Conservation (phyloP, 257 asterid genomes). For the Plantago ovata region DNA sequence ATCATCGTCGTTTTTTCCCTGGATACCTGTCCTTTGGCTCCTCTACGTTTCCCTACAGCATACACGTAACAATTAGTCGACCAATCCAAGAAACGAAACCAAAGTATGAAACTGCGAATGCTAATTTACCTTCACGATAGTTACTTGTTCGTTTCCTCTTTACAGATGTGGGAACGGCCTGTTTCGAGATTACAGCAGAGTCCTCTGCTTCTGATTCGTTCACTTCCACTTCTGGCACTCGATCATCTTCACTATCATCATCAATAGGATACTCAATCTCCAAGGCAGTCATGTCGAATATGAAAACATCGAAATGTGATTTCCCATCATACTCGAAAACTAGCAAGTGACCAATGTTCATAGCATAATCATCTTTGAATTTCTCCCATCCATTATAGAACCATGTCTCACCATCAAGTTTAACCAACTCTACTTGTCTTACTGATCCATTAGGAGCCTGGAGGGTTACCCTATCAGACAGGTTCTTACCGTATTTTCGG, state of each 20-base stretch:
- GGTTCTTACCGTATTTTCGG: conserved; percentile 13
- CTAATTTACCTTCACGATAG: neutral
- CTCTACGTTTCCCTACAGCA: neutral
- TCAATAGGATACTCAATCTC: too few species aligned
- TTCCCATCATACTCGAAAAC: conserved; percentile 23
- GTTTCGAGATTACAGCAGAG: neutral
- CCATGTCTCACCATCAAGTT: too few species aligned
- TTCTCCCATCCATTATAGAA: too few species aligned
- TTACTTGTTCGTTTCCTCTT: neutral
- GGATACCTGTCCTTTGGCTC: neutral
- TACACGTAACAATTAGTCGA: neutral
- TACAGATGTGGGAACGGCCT: neutral
- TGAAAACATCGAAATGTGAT: conserved; percentile 26
- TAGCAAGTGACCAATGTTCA: conserved; percentile 13
- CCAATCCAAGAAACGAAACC: neutral
- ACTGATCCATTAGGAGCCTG: too few species aligned
- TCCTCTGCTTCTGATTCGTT: conserved; percentile 1
- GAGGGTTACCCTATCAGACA: too few species aligned
- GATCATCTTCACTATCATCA: neutral
- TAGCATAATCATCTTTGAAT: conserved; percentile 20
- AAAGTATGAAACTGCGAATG: neutral
- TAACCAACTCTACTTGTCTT: too few species aligned
- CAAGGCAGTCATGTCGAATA: conserved; percentile 23
- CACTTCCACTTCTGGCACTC: neutral
- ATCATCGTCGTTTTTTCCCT: neutral